phyloP scores from a whole-genome alignment of 1,284 basidiomycete species.

The Ustilago trichophora region DNA sequence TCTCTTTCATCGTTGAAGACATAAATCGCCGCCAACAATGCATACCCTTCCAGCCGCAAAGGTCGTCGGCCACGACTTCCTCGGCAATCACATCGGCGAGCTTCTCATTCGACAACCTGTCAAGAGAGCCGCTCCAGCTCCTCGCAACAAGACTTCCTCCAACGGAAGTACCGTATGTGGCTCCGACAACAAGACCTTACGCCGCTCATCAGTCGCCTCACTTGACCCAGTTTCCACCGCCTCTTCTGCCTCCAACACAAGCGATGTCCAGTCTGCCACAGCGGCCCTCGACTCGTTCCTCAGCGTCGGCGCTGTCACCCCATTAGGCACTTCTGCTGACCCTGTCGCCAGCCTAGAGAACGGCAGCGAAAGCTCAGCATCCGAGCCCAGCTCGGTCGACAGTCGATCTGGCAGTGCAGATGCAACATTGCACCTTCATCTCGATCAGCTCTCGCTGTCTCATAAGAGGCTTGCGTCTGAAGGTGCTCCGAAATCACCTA shows the following conservation, averaged over 20 bases:
- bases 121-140: slow-evolving; percentile 1
- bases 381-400: slow-evolving; percentile 22
- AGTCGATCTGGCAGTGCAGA: slow-evolving; percentile 21
- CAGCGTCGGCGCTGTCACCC: slow-evolving; percentile 2
- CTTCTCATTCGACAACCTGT: slow-evolving; percentile 39
- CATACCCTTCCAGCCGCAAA: slow-evolving; percentile 29
- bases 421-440: slow-evolving; percentile 11
- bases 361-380: slow-evolving; percentile 21
- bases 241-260: neutral
- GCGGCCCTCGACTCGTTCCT: slow-evolving; percentile 5
- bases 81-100: slow-evolving; percentile 49
- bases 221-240: neutral
- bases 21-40: too few species aligned
- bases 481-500: slow-evolving; percentile 5
- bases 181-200: neutral
- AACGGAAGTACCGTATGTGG: slow-evolving; percentile 13
- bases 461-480: slow-evolving; percentile 9
- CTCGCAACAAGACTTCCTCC: slow-evolving; percentile 10
- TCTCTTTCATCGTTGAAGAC: too few species aligned
- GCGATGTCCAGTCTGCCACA: neutral
- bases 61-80: slow-evolving; percentile 35
- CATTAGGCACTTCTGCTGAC: slow-evolving; percentile 3
- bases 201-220: slow-evolving; percentile 3
- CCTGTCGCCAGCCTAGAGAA: slow-evolving; percentile 11
- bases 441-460: slow-evolving; percentile 13